Evolutionary conservation across 331 rosid genomes (phyloP).

Genomic region (Malus hybrid): DNA sequence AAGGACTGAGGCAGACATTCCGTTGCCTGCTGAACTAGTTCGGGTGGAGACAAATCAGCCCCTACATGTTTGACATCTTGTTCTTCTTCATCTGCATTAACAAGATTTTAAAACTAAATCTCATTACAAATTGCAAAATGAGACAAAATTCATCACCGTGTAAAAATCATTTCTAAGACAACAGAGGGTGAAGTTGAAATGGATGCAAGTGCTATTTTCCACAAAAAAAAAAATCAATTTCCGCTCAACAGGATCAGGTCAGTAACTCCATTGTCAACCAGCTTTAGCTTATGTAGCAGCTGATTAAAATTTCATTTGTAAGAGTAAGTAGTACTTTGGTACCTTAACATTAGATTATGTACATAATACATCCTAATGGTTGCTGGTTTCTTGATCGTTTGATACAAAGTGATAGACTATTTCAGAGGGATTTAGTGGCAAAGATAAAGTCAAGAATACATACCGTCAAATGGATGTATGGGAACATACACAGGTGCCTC

Average conservation of each 20-base stretch:
- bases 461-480: constrained; percentile 63
- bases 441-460: not conserved
- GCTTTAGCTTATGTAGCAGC: not conserved
- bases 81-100: constrained; percentile 41
- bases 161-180: no score
- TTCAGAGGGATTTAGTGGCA: not conserved
- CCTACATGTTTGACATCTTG: constrained; percentile 49
- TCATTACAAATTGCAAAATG: no score
- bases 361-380: not conserved
- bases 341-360: not conserved
- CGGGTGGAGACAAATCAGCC: constrained; percentile 43
- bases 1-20: constrained; percentile 46
- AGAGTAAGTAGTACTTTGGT: not conserved
- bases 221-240: no score
- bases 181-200: no score
- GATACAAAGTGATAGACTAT: not conserved
- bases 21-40: constrained; percentile 51
- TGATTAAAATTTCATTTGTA: not conserved
- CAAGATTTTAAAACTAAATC: constrained; percentile 4
- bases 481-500: constrained; percentile 72
- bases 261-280: not conserved
- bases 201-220: no score
- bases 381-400: not conserved
- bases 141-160: no score
- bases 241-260: not conserved